phyloP scores from a whole-genome alignment of 768 basidiomycete genomes.

The Boletus reticuloceps region DNA sequence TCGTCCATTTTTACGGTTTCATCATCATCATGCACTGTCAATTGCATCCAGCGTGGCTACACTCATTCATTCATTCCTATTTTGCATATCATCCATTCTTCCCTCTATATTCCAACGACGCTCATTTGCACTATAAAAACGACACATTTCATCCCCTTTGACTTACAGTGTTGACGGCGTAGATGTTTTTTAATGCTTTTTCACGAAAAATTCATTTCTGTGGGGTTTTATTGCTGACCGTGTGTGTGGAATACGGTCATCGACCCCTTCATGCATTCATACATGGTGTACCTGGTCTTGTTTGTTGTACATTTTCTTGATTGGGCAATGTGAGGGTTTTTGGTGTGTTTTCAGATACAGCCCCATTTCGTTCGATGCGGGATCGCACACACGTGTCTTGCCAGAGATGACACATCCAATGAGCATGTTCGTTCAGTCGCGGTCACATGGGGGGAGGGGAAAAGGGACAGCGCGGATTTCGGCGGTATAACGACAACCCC shows the following conservation, averaged over 20 bases:
- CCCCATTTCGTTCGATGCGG: too few relatives aligned
- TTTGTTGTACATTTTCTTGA: constrained; percentile 1
- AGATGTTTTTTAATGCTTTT: constrained; percentile 7
- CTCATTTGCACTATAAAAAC: constrained; percentile 8
- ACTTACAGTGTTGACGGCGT: constrained; percentile 9
- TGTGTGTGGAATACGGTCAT: constrained; percentile 12
- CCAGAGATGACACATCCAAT: background rate
- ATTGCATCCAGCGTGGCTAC: constrained; percentile 10
- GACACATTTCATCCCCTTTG: background rate
- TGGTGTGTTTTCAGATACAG: background rate
- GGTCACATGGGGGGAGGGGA: background rate
- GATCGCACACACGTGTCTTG: too few relatives aligned
- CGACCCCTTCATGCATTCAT: constrained; percentile 2
- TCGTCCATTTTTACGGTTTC: background rate
- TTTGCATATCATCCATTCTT: constrained; percentile 8
- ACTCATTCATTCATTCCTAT: constrained; percentile 12
- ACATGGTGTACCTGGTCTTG: background rate
- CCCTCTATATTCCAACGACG: background rate
- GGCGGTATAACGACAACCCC: background rate
- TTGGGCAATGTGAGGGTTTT: constrained; percentile 3
- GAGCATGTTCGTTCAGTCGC: background rate
- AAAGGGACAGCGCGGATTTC: too few relatives aligned
- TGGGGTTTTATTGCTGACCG: constrained; percentile 9
- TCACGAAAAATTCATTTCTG: background rate
- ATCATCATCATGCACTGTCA: constrained; percentile 18